These are phyloP conservation scores for Rhizoclosmatium sp. DNA, from an alignment of 192 early-diverging fungal genomes.

Conservation along the genomic window DNA sequence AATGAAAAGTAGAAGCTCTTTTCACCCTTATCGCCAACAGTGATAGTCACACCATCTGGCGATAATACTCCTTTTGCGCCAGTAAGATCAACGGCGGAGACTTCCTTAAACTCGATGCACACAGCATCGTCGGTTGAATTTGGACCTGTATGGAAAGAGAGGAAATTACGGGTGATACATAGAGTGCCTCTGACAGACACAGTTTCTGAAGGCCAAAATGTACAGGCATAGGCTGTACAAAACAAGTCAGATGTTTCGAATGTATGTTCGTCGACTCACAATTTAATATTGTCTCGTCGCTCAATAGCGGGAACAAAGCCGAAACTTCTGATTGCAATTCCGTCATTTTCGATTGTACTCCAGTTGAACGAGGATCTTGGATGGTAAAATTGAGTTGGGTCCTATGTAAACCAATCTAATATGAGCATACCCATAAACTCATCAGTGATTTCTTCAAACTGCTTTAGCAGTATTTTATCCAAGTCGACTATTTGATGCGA, in stretches of 20 bases:
- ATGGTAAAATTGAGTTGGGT: slow-evolving; percentile 9
- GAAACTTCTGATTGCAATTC: slow-evolving; percentile 43
- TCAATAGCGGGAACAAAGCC: slow-evolving; percentile 45
- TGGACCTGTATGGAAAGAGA: slow-evolving; percentile 42
- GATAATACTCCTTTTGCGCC: slow-evolving; percentile 51
- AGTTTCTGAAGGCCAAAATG: slow-evolving; percentile 49
- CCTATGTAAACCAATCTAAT: background rate
- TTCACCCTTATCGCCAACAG: slow-evolving; percentile 45
- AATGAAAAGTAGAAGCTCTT: slow-evolving; percentile 52
- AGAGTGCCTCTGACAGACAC: slow-evolving; percentile 49
- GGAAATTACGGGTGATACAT: slow-evolving; percentile 52
- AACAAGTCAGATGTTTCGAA: too few species aligned
- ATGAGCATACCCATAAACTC: slow-evolving; percentile 52
- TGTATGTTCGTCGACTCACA: slow-evolving; percentile 36
- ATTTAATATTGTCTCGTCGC: slow-evolving; percentile 54
- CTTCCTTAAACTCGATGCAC: slow-evolving; percentile 49
- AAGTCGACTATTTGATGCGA: slow-evolving; percentile 28
- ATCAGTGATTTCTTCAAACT: slow-evolving; percentile 64
- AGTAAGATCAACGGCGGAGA: slow-evolving; percentile 50
- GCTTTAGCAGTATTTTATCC: slow-evolving; percentile 52
- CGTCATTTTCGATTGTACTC: slow-evolving; percentile 36
- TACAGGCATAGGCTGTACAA: slow-evolving; percentile 52
- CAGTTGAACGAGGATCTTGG: slow-evolving; percentile 51
- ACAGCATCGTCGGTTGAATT: slow-evolving; percentile 11
- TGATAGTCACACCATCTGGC: slow-evolving; percentile 57